Evolutionary conservation across 2,329 filamentous ascomycete genomes (phyloP).

Genomic region (Clonostachys sp.): DNA sequence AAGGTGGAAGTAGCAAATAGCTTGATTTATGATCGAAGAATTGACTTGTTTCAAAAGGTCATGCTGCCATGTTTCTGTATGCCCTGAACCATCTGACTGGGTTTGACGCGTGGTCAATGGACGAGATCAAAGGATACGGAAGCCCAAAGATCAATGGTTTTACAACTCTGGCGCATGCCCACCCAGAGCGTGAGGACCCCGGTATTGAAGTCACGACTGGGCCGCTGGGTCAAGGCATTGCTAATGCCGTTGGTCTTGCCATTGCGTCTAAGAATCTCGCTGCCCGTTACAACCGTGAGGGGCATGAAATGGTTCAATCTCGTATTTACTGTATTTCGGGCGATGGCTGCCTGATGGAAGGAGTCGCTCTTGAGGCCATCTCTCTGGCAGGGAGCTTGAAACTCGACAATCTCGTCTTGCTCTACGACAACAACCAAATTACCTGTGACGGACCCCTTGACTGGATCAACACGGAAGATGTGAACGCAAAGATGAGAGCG

Average conservation of each 20-base stretch:
- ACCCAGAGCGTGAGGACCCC: conserved; percentile 49
- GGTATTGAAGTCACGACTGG: conserved; percentile 55
- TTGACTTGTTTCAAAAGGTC: conserved; percentile 14
- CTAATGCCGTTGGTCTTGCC: conserved; percentile 51
- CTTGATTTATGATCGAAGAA: too few relatives aligned
- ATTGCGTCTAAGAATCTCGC: conserved; percentile 49
- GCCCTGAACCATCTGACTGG: conserved; percentile 42
- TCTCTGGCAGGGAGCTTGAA: conserved; percentile 45
- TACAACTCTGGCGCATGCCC: conserved; percentile 43
- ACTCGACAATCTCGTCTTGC: conserved; percentile 46
- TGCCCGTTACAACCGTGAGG: conserved; percentile 43
- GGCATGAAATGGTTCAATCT: conserved; percentile 40
- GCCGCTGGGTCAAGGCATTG: conserved; percentile 50
- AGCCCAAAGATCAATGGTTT: conserved; percentile 22
- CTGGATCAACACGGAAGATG: conserved; percentile 45
- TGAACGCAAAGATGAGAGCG: conserved; percentile 49
- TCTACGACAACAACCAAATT: conserved; percentile 55
- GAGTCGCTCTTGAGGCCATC: conserved; percentile 49
- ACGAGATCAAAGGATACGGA: conserved; percentile 46
- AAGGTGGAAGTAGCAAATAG: too few relatives aligned
- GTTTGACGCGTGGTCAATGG: conserved; percentile 44
- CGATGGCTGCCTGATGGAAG: conserved; percentile 51
- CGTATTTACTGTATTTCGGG: conserved; percentile 50
- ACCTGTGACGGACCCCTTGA: conserved; percentile 51
- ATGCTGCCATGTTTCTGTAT: conserved; percentile 47